Evolutionary conservation across 441 rosid genomes (phyloP), one percentile per base, ranked within the genome.

Genomic region (Euphorbia schlechtendalii): DNA sequence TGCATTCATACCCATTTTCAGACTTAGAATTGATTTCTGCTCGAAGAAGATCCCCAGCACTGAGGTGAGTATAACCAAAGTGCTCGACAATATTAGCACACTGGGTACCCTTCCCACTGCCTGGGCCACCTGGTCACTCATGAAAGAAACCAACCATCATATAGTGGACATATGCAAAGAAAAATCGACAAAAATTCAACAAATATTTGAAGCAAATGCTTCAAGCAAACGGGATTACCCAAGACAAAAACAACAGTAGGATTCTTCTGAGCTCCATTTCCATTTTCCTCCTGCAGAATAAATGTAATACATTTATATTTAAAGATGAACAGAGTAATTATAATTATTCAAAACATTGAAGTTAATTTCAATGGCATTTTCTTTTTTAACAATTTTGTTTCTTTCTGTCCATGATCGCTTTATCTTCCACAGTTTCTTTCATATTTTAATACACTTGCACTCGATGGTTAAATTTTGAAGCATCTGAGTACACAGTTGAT

Each of bases 1-100:
- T 36, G 10, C 10, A 41, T 55, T 51, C 88, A 48, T 76, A 91
- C 96, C 98, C 96, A 76, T 83, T 84, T 75, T 87, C 86, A 72
- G 98, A 92, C 54, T 88, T 90, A 74, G 96, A 89, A 59, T 72
- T 82, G 27, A 84, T 84, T 74, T 92, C 93, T 34, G 85, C 85
- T 69, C 95, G 80, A 67, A 92, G 98, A 80, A 92, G 98, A 76
- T 92, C 96, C 52, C 96, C 98, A 66, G 93, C 96, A 76, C 98
- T 87, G 13, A 89, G 88, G 85, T 92, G 98, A 36, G 96, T 89
- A 66, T 78, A 92, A 3, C 84, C 84, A 69, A 87, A 92, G 68
- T 86, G 77, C 40, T 84, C 3, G 1, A 87, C 89, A 69, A 91
- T 74, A 43, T 88, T 85, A 32, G 84, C 84, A 76, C 96, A 88